Evolutionary conservation across 2,329 filamentous ascomycete species (phyloP), one percentile per base, ranked within the genome.

Genomic region (Fusarium robinianum): DNA sequence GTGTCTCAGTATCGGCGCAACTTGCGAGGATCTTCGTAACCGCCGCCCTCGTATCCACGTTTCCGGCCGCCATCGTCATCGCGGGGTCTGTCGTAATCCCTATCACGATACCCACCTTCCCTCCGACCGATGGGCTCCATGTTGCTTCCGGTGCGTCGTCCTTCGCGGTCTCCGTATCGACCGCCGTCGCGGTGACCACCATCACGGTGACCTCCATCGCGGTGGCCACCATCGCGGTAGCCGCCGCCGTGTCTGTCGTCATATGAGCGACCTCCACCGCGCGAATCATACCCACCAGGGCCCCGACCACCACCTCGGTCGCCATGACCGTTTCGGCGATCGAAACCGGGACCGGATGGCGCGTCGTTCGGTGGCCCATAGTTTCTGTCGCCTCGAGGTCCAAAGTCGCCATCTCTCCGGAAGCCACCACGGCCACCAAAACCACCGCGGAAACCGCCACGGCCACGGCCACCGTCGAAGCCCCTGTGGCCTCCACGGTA

Each of bases 101-200:
- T 67, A 36, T 72, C 68, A 46, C 69, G 76, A 69, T 80, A 79
- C 58, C 77, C 76, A 66, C 75, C 75, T 54, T 85, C 82, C 61
- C 83, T 67, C 47, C 83, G 81, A 63, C 87, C 84, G 65, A 94
- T 81, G 50, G 88, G 89, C 67, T 95, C 90, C 69, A 87, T 86
- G 71, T 95, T 94, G 72, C 88, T 88, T 55, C 88, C 88, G 43
- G 82, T 85, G 29, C 74, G 72, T 45, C 79, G 76, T 47, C 61
- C 61, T 9, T 81, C 78, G 54, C 80, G 75, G 33, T 65, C 67
- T 44, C 63, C 63, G 48, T 50, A 57, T 45, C 67, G 63, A 21
- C 66, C 64, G 34, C 65, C 57, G 25, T 69, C 68, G 22, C 79
- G 78, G 62, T 78, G 75, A 57, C 77, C 71, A 51, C 71, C 68